Evolutionary conservation across 177 flowering plant genomes (phyloP).

Genomic region (Vitis hybrid): DNA sequence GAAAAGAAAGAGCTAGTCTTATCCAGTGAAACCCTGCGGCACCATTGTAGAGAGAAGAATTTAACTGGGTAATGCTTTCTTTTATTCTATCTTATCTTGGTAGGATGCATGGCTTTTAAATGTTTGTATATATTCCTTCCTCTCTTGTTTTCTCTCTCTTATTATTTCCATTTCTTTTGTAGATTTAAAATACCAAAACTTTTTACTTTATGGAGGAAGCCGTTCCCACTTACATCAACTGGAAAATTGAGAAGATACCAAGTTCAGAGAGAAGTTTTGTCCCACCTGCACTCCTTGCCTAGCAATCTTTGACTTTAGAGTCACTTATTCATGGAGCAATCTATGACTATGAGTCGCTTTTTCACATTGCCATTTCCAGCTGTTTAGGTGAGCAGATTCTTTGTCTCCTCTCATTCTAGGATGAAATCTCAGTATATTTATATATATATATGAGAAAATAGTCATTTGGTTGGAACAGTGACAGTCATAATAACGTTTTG

Average conservation of each 20-base stretch:
- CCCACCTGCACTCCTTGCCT: conserved; percentile 23
- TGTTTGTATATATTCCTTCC: not conserved
- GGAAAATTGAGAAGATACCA: conserved; percentile 73
- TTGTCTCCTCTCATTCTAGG: no score
- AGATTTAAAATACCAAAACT: conserved; percentile 81
- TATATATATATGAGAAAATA: no score
- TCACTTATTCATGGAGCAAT: no score
- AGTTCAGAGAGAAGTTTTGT: conserved; percentile 44
- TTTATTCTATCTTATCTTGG: not conserved
- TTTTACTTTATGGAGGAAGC: conserved; percentile 58
- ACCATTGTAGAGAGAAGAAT: conserved; percentile 48
- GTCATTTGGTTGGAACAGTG: no score
- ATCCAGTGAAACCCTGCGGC: conserved; percentile 45
- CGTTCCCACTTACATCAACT: conserved; percentile 65
- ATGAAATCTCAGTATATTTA: no score
- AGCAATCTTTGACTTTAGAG: conserved; percentile 43
- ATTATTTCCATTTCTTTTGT: conserved; percentile 16
- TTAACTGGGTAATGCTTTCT: conserved; percentile 47
- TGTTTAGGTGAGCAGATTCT: no score
- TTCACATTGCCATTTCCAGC: no score
- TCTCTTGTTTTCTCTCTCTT: not conserved
- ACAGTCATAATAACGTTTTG: no score
- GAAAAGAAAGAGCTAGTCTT: conserved; percentile 18
- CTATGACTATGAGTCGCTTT: no score
- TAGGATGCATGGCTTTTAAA: not conserved